Evolutionary conservation across 306 rosid genomes (phyloP).

Genomic region (Castanea mollissima): DNA sequence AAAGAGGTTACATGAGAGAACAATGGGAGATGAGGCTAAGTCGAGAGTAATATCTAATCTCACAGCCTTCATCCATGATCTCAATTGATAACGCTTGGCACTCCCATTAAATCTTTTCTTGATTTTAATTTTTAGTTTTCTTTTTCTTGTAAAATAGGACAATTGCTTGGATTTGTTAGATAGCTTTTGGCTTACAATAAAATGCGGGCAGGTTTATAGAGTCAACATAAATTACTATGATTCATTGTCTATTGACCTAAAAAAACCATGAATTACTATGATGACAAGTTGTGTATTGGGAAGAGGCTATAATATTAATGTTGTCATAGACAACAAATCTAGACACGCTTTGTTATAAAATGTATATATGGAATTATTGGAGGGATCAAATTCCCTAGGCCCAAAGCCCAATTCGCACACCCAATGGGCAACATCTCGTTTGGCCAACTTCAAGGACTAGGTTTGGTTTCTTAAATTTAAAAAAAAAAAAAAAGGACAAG

Average conservation of each 20-base stretch:
- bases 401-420: no score
- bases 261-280: not conserved
- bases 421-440: no score
- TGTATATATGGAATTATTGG: no score
- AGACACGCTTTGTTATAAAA: no score
- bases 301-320: no score
- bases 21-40: constrained; percentile 38
- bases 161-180: not conserved
- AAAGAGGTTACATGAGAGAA: constrained; percentile 32
- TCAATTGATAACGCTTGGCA: constrained; percentile 17
- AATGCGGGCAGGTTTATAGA: not conserved
- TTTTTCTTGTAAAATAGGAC: not conserved
- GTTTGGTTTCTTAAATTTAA: no score
- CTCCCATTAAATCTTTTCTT: not conserved
- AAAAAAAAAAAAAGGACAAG: no score
- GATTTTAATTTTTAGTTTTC: not conserved
- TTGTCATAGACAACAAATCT: no score
- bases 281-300: no score
- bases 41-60: constrained; percentile 28
- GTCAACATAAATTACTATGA: not conserved
- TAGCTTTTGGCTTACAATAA: not conserved
- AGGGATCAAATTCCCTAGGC: no score
- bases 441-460: no score
- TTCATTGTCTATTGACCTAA: no score
- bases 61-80: constrained; percentile 33